A percentile compares a stretch with the other conserved stretches of the same genome.
These are phyloP conservation scores for Ascochyta pisi DNA, from an alignment of 2,329 filamentous ascomycete species.

Conservation along the genomic window DNA sequence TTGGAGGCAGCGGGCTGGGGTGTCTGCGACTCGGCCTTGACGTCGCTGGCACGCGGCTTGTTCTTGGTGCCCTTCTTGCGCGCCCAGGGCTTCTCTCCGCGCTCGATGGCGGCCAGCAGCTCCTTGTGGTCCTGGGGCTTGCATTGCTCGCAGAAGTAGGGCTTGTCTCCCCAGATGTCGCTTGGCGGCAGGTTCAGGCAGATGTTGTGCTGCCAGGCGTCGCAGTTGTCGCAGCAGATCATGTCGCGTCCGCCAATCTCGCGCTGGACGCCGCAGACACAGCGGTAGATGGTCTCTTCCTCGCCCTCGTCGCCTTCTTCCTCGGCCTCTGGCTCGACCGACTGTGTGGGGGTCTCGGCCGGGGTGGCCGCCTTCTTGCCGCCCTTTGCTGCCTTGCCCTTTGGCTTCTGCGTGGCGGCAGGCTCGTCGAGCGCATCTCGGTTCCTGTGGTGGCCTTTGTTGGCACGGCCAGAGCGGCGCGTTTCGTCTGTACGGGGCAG, in stretches of 20 bases:
- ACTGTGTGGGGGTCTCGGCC: conserved; percentile 51
- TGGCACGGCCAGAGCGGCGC: conserved; percentile 91
- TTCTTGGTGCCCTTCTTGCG: conserved; percentile 64
- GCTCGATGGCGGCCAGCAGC: conserved; percentile 77
- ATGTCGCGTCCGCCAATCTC: conserved; percentile 88
- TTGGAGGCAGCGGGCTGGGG: conserved; percentile 26
- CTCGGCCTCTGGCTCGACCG: conserved; percentile 49
- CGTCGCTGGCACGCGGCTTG: conserved; percentile 72
- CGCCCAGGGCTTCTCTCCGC: conserved; percentile 85
- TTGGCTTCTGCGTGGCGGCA: conserved; percentile 51
- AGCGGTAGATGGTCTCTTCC: conserved; percentile 81
- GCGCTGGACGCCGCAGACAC: conserved; percentile 82
- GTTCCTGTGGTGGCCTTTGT: conserved; percentile 95
- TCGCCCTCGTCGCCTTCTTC: conserved; percentile 60
- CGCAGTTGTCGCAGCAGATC: conserved; percentile 94
- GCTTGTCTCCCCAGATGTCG: conserved; percentile 57
- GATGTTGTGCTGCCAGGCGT: conserved; percentile 96
- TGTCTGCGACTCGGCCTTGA: conserved; percentile 51
- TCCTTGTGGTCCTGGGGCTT: conserved; percentile 82
- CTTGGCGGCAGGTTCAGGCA: conserved; percentile 88
- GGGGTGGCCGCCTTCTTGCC: conserved; percentile 14
- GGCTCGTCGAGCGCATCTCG: conserved; percentile 64
- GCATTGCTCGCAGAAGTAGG: conserved; percentile 92
- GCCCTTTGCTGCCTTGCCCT: conserved; percentile 33
- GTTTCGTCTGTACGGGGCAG: conserved; percentile 70